Base-by-base conservation (phyloP, 768 basidiomycete species). In the Agrocybe chaxingu region DNA sequence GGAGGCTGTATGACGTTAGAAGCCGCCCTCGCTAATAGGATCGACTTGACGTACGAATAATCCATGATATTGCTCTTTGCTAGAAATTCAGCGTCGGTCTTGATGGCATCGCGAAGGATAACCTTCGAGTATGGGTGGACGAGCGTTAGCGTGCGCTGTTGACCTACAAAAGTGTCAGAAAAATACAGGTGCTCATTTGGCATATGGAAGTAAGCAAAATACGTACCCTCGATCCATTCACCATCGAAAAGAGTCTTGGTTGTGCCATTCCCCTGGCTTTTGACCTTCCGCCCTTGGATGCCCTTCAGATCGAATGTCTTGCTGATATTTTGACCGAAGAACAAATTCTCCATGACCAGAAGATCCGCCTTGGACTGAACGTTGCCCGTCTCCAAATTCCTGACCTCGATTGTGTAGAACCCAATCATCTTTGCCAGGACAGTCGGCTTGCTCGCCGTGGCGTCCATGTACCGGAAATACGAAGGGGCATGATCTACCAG, bases 231-330 rank as follows among this genome's bases (percentile, higher is more conserved):
- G 32, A 91, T 82, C 89, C 89, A 93, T 63, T 93, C 90, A 3
- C 81, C 84, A 63, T 93, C 90, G 59, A 87, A 89, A 30, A 89
- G 64, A 0, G 85, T 90, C 63, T 77, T 81, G 2, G 76, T 72
- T 12, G 63, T 62, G 24, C 24, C 24, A 32, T 68, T 60, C n/a
- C 69, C 62, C n/a, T 62, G 61, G 48, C 66, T 67, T 63, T 87
- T 88, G 42, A 87, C 83, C 61, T 83, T 87, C 11, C 89, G 72
- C 0, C 86, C 85, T 48, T 84, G 84, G 34, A 93, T 92, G 2
- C 90, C 90, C 64, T 93, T 93, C 46, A 93, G 68, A 62, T 93
- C 90, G 58, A 87, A 93, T 0, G 81, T 86, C 70, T 82, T 83
- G 45, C 69, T 66, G 45, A 89, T 75, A 43, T 81, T 81, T 63